Base-by-base conservation (phyloP, 352 stramenopile genomes). In the Pythium dissotocum region DNA sequence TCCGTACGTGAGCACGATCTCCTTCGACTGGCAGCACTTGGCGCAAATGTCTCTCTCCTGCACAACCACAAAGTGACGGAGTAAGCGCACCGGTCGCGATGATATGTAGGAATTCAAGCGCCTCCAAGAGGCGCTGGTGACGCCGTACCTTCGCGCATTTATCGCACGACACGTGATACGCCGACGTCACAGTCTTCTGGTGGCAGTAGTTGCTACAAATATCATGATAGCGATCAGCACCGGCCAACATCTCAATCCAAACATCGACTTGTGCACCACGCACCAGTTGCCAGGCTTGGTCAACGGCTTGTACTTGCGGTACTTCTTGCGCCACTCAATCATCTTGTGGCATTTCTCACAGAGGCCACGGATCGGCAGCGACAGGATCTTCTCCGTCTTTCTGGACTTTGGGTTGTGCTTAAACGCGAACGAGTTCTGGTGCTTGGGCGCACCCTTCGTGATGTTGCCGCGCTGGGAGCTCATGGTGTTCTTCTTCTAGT, bases 251-350 rank as follows among this genome's bases (percentile, higher is more conserved):
- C 3, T 32, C 10, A 55, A 26, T 55, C 8, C 10, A 24, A 14
- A 46, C 10, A 51, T 51, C 42, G 13, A 8, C 42, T 18, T 12
- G 42, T 24, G 48, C 8, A 26, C 12, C n/a, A 55, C 77, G 69
- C 75, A 95, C 87, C 87, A 99, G 44, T 89, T 98, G 21, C 77
- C 88, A 16, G 95, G 95, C 81, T 98, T 89, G 48, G 95, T 98
- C 49, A 98, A 76, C 53, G 97, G 97, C 70, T 98, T 98, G 84
- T 99, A 99, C 77, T 99, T 99, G 76, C 97, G 89, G 82, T 99
- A 99, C 74, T 99, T 98, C 85, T 99, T 99, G 65, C 95, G 83
- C 97, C 97, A 99, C 76, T 99, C 97, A 70, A 99, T 98, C 80
- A 99, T 97, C 55, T 98, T 93, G 63, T 93, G 80, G 80, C 96